Percentiles rank a stretch among this genome's conserved stretches.
Conservation (phyloP, 2,329 filamentous ascomycete genomes). For the Pestalotiopsis sp. region DNA sequence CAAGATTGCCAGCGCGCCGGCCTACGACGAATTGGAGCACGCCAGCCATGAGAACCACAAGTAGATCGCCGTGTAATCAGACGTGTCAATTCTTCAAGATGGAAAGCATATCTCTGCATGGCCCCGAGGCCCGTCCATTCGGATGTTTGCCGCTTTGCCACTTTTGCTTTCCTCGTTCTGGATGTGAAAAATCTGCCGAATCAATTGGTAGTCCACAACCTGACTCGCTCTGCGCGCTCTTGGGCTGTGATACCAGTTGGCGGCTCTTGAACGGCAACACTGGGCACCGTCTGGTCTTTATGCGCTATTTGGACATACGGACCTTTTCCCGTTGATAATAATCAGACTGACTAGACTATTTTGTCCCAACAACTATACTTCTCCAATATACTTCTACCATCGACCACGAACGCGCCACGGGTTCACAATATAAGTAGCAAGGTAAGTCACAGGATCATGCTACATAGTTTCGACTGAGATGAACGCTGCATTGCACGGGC, state of each 20-base stretch:
- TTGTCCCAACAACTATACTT: too few species aligned
- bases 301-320: too few species aligned
- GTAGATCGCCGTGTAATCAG: background rate
- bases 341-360: too few species aligned
- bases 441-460: too few species aligned
- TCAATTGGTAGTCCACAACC: background rate
- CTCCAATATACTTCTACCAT: too few species aligned
- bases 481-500: too few species aligned
- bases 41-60: background rate
- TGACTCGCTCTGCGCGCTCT: background rate
- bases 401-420: too few species aligned
- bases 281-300: too few species aligned
- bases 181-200: background rate
- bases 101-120: background rate
- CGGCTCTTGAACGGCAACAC: background rate
- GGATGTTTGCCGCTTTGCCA: background rate
- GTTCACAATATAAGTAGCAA: too few species aligned
- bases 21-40: conserved; percentile 4
- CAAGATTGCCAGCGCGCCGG: background rate
- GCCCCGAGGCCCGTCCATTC: background rate
- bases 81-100: conserved; percentile 3
- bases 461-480: too few species aligned
- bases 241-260: background rate
- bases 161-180: background rate
- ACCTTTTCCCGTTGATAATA: too few species aligned